Conservation (phyloP, 2,329 filamentous ascomycete genomes). For the Reticulascus tulasneorum region DNA sequence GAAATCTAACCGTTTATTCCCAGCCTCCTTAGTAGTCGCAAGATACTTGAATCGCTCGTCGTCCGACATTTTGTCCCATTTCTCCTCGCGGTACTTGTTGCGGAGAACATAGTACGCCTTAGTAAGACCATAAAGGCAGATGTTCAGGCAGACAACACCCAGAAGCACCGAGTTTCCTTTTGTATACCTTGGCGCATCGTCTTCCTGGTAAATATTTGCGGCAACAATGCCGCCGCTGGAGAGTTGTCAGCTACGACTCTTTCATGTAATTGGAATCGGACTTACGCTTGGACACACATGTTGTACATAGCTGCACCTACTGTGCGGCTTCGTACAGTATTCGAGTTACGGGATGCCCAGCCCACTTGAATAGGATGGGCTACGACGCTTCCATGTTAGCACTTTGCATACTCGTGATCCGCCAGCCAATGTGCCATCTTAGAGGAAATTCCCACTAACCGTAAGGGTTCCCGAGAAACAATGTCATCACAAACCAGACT, state of each 20-base stretch:
- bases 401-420: background rate
- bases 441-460: slow-evolving; percentile 13
- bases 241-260: too few species aligned
- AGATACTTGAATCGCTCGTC: slow-evolving; percentile 28
- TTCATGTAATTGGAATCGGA: too few species aligned
- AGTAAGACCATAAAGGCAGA: slow-evolving; percentile 41
- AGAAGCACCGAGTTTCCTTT: slow-evolving; percentile 49
- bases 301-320: slow-evolving; percentile 57
- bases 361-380: slow-evolving; percentile 53
- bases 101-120: slow-evolving; percentile 50
- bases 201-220: slow-evolving; percentile 39
- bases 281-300: slow-evolving; percentile 31
- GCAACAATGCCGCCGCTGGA: slow-evolving; percentile 26
- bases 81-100: slow-evolving; percentile 39
- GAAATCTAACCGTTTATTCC: slow-evolving; percentile 41
- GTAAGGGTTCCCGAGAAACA: slow-evolving; percentile 28
- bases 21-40: slow-evolving; percentile 35
- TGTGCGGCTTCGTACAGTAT: slow-evolving; percentile 54
- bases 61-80: slow-evolving; percentile 43
- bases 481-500: slow-evolving; percentile 27
- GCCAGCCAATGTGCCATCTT: background rate
- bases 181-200: slow-evolving; percentile 25
- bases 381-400: background rate
- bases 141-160: slow-evolving; percentile 42
- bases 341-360: slow-evolving; percentile 54